phyloP scores from a whole-genome alignment of 371 early-diverging fungal species.

The Lichtheimia ornata region DNA sequence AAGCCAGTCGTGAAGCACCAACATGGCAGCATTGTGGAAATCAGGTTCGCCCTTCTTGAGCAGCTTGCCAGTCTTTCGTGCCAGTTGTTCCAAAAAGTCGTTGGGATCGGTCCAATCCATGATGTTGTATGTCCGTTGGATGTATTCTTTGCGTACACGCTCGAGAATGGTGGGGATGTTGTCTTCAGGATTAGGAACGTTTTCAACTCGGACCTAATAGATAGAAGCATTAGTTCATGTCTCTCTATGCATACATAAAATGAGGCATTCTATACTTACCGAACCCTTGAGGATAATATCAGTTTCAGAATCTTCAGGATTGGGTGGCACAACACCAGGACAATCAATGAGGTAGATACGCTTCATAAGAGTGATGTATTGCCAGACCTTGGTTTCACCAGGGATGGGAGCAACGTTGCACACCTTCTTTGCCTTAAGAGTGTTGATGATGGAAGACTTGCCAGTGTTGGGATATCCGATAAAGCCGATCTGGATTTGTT shows the following conservation, averaged over 20 bases:
- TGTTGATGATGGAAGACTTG: conserved; percentile 98
- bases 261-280: conserved; percentile 31
- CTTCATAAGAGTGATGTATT: conserved; percentile 99
- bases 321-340: conserved; percentile 97
- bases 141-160: conserved; percentile 87
- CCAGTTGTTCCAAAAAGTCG: conserved; percentile 93
- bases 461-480: conserved; percentile 98
- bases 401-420: conserved; percentile 99
- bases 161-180: conserved; percentile 86
- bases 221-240: background rate
- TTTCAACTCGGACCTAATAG: conserved; percentile 86
- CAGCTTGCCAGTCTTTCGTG: conserved; percentile 90
- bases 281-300: conserved; percentile 99
- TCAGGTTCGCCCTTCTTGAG: conserved; percentile 98
- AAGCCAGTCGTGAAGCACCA: conserved; percentile 99
- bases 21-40: conserved; percentile 91
- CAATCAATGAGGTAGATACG: conserved; percentile 99
- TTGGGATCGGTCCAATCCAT: conserved; percentile 79
- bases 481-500: conserved; percentile 97
- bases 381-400: conserved; percentile 99
- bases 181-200: conserved; percentile 92
- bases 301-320: conserved; percentile 84
- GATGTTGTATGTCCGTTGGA: conserved; percentile 90
- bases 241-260: background rate
- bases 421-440: conserved; percentile 94